A percentile compares a stretch with the other conserved stretches of the same genome.
phyloP scores from a whole-genome alignment of 768 basidiomycete genomes.

The Pholiota microspora region DNA sequence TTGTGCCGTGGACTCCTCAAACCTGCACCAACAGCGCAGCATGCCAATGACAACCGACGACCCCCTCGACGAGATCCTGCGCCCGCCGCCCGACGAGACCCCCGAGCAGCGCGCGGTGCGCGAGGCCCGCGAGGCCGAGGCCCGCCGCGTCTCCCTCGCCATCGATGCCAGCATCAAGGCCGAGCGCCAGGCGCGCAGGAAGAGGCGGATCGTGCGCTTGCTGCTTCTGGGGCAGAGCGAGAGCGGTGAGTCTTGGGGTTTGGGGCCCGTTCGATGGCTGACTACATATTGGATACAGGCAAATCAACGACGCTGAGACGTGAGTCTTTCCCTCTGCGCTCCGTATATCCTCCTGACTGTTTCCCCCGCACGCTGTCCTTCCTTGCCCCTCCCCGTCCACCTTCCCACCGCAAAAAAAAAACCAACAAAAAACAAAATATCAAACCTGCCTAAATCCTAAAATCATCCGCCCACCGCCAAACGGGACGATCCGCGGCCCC shows the following conservation, averaged over 20 bases:
- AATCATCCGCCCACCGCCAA: too few relatives aligned
- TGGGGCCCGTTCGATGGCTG: too few relatives aligned
- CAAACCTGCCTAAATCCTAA: too few relatives aligned
- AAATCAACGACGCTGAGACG: constrained; percentile 82
- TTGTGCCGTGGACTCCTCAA: too few relatives aligned
- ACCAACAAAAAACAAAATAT: too few relatives aligned
- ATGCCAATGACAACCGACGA: constrained; percentile 47
- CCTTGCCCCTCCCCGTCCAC: neutral
- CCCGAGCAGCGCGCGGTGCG: constrained; percentile 53
- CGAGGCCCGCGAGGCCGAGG: constrained; percentile 63
- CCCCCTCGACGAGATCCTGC: constrained; percentile 64
- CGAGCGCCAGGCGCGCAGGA: constrained; percentile 60
- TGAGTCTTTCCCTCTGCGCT: too few relatives aligned
- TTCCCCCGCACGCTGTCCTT: too few relatives aligned
- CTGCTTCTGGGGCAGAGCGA: constrained; percentile 82
- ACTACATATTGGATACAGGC: constrained; percentile 44
- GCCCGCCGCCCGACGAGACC: constrained; percentile 67
- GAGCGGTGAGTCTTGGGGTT: constrained; percentile 51
- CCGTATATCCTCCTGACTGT: too few relatives aligned
- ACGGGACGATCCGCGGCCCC: too few relatives aligned
- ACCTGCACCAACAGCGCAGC: constrained; percentile 13
- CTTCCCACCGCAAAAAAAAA: too few relatives aligned
- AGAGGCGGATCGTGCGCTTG: constrained; percentile 68
- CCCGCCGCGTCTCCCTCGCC: constrained; percentile 57
- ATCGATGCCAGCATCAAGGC: constrained; percentile 76